Evolutionary conservation across 2,329 filamentous ascomycete species (phyloP).

Genomic region (Curvularia sp.): DNA sequence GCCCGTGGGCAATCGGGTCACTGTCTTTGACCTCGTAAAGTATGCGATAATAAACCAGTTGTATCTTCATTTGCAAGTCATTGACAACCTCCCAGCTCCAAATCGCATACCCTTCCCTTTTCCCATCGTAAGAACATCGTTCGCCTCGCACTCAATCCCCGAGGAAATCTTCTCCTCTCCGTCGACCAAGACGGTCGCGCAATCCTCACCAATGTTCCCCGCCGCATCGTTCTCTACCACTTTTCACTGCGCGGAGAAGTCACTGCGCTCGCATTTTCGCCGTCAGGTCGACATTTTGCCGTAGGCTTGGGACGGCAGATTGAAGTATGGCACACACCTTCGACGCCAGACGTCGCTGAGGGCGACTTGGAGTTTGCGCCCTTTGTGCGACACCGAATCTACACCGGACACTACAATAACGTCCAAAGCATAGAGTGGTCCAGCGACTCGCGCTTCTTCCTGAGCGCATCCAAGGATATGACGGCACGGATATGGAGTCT

Average conservation of each 20-base stretch:
- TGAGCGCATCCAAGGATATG: constrained; percentile 89
- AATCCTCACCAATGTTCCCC: constrained; percentile 87
- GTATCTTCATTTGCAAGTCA: background rate
- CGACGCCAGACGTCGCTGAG: constrained; percentile 80
- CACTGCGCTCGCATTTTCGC: constrained; percentile 86
- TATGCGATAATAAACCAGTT: constrained; percentile 54
- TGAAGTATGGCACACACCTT: constrained; percentile 96
- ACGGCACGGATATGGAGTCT: constrained; percentile 96
- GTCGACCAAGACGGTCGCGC: constrained; percentile 94
- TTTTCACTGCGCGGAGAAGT: constrained; percentile 91
- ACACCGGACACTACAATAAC: constrained; percentile 86
- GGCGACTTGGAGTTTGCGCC: constrained; percentile 94
- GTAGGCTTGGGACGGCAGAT: constrained; percentile 85
- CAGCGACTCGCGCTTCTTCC: constrained; percentile 91
- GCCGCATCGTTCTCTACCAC: constrained; percentile 86
- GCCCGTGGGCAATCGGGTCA: constrained; percentile 93
- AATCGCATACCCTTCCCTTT: constrained; percentile 85
- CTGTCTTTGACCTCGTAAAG: constrained; percentile 96
- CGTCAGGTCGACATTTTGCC: constrained; percentile 88
- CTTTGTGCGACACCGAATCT: constrained; percentile 85
- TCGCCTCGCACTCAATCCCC: constrained; percentile 84
- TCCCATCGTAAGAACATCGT: constrained; percentile 93
- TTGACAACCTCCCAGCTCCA: constrained; percentile 66
- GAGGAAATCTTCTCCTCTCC: constrained; percentile 89
- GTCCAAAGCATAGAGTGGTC: constrained; percentile 94